Base-by-base conservation (phyloP, 139 green algal species). In the Chlorella sp. region DNA sequence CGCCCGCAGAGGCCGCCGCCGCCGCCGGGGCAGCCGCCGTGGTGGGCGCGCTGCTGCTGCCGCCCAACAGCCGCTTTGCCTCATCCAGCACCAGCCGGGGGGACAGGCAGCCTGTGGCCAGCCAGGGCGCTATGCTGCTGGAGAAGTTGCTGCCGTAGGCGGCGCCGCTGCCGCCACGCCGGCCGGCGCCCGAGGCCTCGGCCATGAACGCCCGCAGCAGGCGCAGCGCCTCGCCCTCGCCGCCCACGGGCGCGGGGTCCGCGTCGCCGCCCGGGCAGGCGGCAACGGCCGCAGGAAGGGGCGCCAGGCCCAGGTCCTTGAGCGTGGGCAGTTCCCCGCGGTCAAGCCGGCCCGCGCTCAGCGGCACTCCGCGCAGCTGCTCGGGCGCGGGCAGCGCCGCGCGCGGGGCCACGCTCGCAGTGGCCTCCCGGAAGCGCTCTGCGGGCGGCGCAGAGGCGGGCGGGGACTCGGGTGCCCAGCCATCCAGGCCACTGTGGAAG, bases 41-140 rank as follows among this genome's bases (percentile, higher is more conserved):
- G 42, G 19, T 2, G 41, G 2, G 41, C 27, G 5, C 9, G 42
- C 71, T 36, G 71, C 41, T 19, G 55, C 55, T 41, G 41, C 38
- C 50, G 58, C 60, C 29, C 75, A 79, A 36, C 19, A 64, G 43
- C 6, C 42, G 40, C 67, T 60, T 38, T 23, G 67, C 71, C 2
- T 76, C 76, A 46, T 65, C 64, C 33, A 84, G 66, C 79, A 95
- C 85, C 36, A 80, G 76, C 33, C 91, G 82, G 0, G 91, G 90
- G 1, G 91, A 97, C 31, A 96, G 81, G 84, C 91, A 97, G 35
- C 91, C 91, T 55, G 93, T 79, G 6, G 91, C 91, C 59, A 96
- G 70, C 91, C 91, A 96, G 29, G 91, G 91, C 4, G 88, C 92
- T 56, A 97, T 91, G 72, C 87, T 86, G 74, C 80, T 88, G 36